phyloP scores from a whole-genome alignment of 768 basidiomycete genomes.

The Podaxis sp. region DNA sequence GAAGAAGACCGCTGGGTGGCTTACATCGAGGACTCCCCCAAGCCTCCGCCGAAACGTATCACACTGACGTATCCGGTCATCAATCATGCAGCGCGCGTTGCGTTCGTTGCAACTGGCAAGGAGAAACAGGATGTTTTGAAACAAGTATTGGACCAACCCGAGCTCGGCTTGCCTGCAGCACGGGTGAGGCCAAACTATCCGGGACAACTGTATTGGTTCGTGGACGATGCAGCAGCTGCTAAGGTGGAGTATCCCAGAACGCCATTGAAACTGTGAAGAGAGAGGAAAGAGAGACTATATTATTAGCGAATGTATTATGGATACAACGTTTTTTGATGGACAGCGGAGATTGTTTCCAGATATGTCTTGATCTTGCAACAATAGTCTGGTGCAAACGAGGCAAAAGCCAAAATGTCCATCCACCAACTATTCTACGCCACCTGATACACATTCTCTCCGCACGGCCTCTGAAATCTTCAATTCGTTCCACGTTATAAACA shows the following conservation, averaged over 20 bases:
- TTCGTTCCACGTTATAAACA: too few relatives aligned
- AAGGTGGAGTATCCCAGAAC: constrained; percentile 60
- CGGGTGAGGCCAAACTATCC: constrained; percentile 75
- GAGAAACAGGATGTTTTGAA: constrained; percentile 77
- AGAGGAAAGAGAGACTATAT: background rate
- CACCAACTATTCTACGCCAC: background rate
- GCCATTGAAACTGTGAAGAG: constrained; percentile 52
- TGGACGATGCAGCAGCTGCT: constrained; percentile 78
- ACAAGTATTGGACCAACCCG: constrained; percentile 77
- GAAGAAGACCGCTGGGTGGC: constrained; percentile 96
- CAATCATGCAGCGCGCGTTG: constrained; percentile 85
- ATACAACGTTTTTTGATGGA: background rate
- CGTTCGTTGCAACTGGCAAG: constrained; percentile 84
- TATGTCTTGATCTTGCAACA: constrained; percentile 4
- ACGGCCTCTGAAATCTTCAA: background rate
- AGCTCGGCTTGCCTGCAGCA: constrained; percentile 78
- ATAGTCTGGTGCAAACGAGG: background rate
- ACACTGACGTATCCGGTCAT: constrained; percentile 92
- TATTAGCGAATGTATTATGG: background rate
- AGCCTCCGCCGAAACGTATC: constrained; percentile 86
- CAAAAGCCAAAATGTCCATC: background rate
- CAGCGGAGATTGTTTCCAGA: background rate
- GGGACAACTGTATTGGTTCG: constrained; percentile 93
- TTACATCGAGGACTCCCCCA: constrained; percentile 89
- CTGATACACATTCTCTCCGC: constrained; percentile 10